These are phyloP conservation scores for Metschnikowia henanensis DNA, from an alignment of 805 yeast species.

Conservation along the genomic window DNA sequence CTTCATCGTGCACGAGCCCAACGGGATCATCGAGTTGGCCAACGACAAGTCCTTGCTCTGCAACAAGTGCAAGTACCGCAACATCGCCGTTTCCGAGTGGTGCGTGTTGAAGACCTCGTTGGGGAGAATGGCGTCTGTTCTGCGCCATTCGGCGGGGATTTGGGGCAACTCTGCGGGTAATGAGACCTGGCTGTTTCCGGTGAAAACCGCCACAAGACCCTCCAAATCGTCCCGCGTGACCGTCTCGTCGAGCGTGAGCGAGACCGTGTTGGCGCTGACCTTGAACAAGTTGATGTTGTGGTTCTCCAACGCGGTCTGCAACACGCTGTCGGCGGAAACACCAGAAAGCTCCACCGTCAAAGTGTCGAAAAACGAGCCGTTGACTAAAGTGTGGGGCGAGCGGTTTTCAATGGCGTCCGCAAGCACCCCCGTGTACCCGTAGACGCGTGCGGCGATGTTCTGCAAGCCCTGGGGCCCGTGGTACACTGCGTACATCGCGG, in stretches of 20 bases:
- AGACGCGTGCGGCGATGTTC: slow-evolving; percentile 73
- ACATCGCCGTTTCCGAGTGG: slow-evolving; percentile 94
- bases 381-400: slow-evolving; percentile 48
- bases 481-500: slow-evolving; percentile 94
- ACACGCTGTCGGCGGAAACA: slow-evolving; percentile 53
- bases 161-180: slow-evolving; percentile 42
- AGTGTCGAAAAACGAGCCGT: slow-evolving; percentile 82
- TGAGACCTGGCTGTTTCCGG: slow-evolving; percentile 29
- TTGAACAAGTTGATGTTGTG: slow-evolving; percentile 77
- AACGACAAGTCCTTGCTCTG: slow-evolving; percentile 88
- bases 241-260: slow-evolving; percentile 91
- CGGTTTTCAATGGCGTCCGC: slow-evolving; percentile 52
- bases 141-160: slow-evolving; percentile 47
- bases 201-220: slow-evolving; percentile 60
- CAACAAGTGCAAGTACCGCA: slow-evolving; percentile 82
- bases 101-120: slow-evolving; percentile 81
- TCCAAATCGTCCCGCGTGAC: slow-evolving; percentile 61
- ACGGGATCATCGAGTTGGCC: slow-evolving; percentile 95
- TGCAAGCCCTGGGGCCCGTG: slow-evolving; percentile 90
- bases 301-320: slow-evolving; percentile 55
- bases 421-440: slow-evolving; percentile 69
- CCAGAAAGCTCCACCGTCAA: slow-evolving; percentile 61
- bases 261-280: slow-evolving; percentile 58
- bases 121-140: slow-evolving; percentile 61
- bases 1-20: slow-evolving; percentile 98